Conservation (phyloP, 106 monocot genomes). For the Hemerocallis citrina region DNA sequence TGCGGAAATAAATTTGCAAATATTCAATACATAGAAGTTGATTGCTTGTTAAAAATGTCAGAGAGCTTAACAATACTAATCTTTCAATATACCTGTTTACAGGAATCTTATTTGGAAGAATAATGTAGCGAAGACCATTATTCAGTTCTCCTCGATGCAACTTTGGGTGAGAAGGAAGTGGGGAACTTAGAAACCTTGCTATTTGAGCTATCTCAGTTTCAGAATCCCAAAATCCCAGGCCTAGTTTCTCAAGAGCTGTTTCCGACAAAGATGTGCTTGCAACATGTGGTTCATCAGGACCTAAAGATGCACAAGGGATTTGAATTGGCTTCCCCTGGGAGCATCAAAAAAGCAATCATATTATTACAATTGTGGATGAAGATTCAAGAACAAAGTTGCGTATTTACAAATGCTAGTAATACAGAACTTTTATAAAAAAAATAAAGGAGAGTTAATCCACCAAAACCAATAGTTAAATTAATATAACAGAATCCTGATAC, state of each 20-base stretch:
- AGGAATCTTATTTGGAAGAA: conserved; percentile 91
- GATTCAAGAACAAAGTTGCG: neutral
- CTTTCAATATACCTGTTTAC: conserved; percentile 59
- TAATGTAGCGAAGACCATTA: conserved; percentile 91
- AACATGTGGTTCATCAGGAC: conserved; percentile 96
- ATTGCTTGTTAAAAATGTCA: neutral
- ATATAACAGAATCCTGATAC: no score
- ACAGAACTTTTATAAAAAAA: no score
- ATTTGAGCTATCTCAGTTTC: conserved; percentile 32
- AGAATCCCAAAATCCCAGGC: conserved; percentile 33
- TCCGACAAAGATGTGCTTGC: conserved; percentile 77
- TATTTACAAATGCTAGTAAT: neutral
- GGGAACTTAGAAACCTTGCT: conserved; percentile 43
- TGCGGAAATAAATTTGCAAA: no score
- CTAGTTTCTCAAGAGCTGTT: conserved; percentile 48
- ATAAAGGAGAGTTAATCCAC: no score
- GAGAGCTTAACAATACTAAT: neutral
- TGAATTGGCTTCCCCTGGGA: conserved; percentile 37
- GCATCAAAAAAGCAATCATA: conserved; percentile 6
- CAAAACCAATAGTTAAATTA: no score
- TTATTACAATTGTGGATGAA: neutral
- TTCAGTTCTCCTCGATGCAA: conserved; percentile 74
- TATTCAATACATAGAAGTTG: no score
- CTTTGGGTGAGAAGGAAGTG: conserved; percentile 83
- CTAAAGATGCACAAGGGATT: conserved; percentile 48